These are phyloP conservation scores for Dendrocalamus latiflorus DNA, from an alignment of 202 grass and related monocot species.

Conservation along the genomic window DNA sequence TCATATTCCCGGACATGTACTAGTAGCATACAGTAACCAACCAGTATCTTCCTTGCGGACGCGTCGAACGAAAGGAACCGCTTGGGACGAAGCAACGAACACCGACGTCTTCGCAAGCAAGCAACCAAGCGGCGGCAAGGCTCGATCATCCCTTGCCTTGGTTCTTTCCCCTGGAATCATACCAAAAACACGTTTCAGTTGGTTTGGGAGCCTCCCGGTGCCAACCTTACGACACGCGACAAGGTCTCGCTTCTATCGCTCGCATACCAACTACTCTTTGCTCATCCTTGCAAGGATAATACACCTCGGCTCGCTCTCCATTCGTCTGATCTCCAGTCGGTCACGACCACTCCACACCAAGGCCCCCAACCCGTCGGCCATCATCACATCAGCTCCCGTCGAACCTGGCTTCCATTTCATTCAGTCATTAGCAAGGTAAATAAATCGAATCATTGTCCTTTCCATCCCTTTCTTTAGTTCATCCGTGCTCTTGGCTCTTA, in stretches of 20 bases:
- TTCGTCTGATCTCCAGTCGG: no score
- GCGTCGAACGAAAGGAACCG: background rate
- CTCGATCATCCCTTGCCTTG: background rate
- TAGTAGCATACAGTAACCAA: background rate
- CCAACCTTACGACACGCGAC: background rate
- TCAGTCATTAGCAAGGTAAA: background rate
- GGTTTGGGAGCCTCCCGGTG: background rate
- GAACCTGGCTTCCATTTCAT: no score
- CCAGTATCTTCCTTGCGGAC: background rate
- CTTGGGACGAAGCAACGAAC: background rate
- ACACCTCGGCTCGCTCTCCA: background rate
- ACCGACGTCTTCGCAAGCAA: background rate
- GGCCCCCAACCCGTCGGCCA: no score
- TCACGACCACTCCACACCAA: background rate
- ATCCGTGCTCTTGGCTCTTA: background rate
- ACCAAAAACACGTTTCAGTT: background rate
- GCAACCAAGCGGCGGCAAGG: background rate
- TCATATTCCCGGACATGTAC: background rate
- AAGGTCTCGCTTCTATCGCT: background rate
- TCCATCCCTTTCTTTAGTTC: background rate
- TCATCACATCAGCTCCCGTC: background rate
- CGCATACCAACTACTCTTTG: background rate
- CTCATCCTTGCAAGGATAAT: background rate
- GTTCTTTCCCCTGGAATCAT: background rate
- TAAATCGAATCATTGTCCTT: background rate